Conservation (phyloP, 2,329 filamentous ascomycete species). For the Macrophomina phaseolina region DNA sequence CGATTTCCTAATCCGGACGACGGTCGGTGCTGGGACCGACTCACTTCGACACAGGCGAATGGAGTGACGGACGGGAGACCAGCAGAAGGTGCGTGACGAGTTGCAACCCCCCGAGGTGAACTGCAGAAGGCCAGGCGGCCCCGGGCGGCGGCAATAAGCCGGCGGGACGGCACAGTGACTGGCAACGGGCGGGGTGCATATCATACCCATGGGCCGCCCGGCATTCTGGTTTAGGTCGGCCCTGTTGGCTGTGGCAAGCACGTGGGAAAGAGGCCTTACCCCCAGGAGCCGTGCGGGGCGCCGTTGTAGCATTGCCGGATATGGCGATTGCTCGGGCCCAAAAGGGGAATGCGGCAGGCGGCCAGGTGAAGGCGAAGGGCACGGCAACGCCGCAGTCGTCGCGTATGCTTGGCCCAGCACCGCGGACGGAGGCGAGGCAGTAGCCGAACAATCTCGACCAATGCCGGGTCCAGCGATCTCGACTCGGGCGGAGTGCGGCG, state of each 20-base stretch:
- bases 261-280: conserved; percentile 3
- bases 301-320: conserved; percentile 21
- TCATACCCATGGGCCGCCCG: conserved; percentile 4
- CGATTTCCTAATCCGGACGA: not conserved
- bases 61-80: not conserved
- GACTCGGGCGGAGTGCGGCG: not conserved
- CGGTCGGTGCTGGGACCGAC: not conserved
- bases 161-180: not conserved
- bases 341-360: not conserved
- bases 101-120: not conserved
- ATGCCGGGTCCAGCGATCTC: not conserved
- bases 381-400: not conserved
- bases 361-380: conserved; percentile 6
- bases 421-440: not conserved
- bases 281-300: conserved; percentile 16
- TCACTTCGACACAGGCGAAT: not conserved
- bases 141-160: not conserved
- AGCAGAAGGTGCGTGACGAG: not conserved
- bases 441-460: not conserved
- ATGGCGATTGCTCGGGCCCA: not conserved
- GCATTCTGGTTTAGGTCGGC: conserved; percentile 22
- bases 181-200: conserved; percentile 9
- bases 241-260: conserved; percentile 15
- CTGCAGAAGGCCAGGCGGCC: no score
- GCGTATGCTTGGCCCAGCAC: not conserved